A percentile compares a stretch with the other conserved stretches of the same genome.
Conservation (phyloP, 495 filamentous ascomycete genomes). For the Hyphodiscus hymeniophilus region DNA sequence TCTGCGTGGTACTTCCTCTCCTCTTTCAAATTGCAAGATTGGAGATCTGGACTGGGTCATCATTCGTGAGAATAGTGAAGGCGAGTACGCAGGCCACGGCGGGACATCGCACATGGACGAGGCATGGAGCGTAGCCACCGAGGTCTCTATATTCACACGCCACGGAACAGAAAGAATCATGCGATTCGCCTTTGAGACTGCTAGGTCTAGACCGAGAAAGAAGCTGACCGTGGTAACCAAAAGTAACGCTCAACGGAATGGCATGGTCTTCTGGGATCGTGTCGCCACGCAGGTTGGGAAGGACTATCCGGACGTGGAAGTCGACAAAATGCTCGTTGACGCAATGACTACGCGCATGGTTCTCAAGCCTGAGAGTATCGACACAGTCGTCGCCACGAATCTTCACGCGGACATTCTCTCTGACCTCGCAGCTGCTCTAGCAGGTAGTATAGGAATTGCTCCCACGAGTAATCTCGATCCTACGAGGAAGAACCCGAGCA, state of each 20-base stretch:
- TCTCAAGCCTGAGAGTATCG: constrained; percentile 41
- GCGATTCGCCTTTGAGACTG: constrained; percentile 48
- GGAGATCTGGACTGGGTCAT: constrained; percentile 48
- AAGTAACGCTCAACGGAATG: constrained; percentile 50
- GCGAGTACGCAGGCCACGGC: constrained; percentile 50
- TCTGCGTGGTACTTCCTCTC: constrained; percentile 40
- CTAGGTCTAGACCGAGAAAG: constrained; percentile 36
- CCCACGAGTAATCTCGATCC: constrained; percentile 70
- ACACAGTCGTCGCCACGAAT: constrained; percentile 51
- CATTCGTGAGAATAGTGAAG: constrained; percentile 50
- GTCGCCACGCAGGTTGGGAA: constrained; percentile 35
- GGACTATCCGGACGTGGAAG: constrained; percentile 41
- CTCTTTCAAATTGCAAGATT: constrained; percentile 34
- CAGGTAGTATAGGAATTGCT: constrained; percentile 73
- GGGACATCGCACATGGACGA: constrained; percentile 41
- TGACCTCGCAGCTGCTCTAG: constrained; percentile 72
- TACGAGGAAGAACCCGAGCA: constrained; percentile 52
- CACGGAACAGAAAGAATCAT: constrained; percentile 46
- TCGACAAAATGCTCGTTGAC: constrained; percentile 53
- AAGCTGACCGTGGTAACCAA: constrained; percentile 50
- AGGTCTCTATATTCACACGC: constrained; percentile 46
- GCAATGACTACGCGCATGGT: constrained; percentile 53
- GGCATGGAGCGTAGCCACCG: constrained; percentile 45
- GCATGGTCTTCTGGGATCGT: constrained; percentile 52
- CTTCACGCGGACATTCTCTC: constrained; percentile 51